phyloP scores from a whole-genome alignment of 2,329 filamentous ascomycete species.

The Pseudogymnoascus sp. region DNA sequence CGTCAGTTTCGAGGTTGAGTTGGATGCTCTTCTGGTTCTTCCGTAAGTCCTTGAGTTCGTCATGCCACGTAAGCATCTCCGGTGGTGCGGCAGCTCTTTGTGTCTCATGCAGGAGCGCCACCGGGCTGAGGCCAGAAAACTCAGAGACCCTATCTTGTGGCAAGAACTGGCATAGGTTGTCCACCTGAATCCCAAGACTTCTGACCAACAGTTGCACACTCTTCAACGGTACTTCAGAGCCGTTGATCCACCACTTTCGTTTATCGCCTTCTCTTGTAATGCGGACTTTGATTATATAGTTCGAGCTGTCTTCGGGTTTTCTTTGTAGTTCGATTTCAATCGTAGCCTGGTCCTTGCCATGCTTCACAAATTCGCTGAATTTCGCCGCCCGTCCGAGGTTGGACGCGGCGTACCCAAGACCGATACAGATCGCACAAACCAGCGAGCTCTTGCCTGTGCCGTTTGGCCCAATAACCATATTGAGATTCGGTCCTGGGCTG shows the following conservation, averaged over 20 bases:
- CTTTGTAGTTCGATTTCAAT: slow-evolving; percentile 88
- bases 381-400: slow-evolving; percentile 80
- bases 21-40: slow-evolving; percentile 59
- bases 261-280: slow-evolving; percentile 80
- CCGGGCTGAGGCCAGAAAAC: slow-evolving; percentile 74
- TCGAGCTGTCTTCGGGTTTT: slow-evolving; percentile 48
- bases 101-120: slow-evolving; percentile 77
- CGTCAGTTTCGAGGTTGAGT: slow-evolving; percentile 48
- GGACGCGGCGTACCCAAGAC: slow-evolving; percentile 74
- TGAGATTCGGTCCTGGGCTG: slow-evolving; percentile 80
- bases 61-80: slow-evolving; percentile 73
- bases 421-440: slow-evolving; percentile 92
- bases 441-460: slow-evolving; percentile 96
- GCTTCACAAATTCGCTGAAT: slow-evolving; percentile 86
- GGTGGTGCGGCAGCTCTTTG: slow-evolving; percentile 78
- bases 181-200: slow-evolving; percentile 81
- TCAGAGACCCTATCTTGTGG: slow-evolving; percentile 94
- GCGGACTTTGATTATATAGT: slow-evolving; percentile 65
- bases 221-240: slow-evolving; percentile 52
- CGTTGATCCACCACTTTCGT: slow-evolving; percentile 71
- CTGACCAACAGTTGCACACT: slow-evolving; percentile 60
- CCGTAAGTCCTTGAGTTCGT: slow-evolving; percentile 63
- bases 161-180: slow-evolving; percentile 95
- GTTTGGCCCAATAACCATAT: slow-evolving; percentile 99
- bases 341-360: slow-evolving; percentile 65